Base-by-base conservation (phyloP, 495 filamentous ascomycete species). In the Aspergillus leporis region DNA sequence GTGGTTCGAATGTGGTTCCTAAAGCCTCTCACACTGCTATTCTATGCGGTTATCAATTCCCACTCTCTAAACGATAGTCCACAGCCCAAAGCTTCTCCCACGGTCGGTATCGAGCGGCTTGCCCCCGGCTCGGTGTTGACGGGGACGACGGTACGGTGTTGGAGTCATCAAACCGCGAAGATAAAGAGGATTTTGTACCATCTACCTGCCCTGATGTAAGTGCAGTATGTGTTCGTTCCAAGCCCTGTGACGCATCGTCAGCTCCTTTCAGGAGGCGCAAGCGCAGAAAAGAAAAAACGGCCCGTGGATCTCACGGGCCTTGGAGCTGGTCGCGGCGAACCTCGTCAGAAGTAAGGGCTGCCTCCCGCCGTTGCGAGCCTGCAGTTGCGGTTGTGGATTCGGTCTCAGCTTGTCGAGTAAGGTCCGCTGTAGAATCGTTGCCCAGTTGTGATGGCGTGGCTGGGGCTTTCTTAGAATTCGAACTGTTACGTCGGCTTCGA, bases 401-500 rank as follows among this genome's bases (percentile, higher is more conserved):
- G 18, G 53, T 69, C 53, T 75, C 72, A 19, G 66, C 67, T n/a
- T 70, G 62, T 16, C 72, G 71, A 12, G 69, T 69, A 14, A 76
- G 67, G 53, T 81, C 75, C 13, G 65, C 58, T 1, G 69, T 58
- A 4, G 76, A 75, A 49, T 78, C 74, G 25, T 73, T 68, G 36
- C 66, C 67, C 14, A 61, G 73, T 48, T 72, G 69, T 2, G 64
- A 69, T 10, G 71, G 72, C 10, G 71, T 69, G 14, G 70, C 65
- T 0, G 74, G 70, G 10, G 77, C 87, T 65, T 90, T 91, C 73
- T 85, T 91, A 47, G 89, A 93, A 59, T 82, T 87, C 34, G 88
- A 87, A 69, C 92, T 96, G 65, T 91, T 93, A 23, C 93, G 86
- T 40, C 93, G 25, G 25, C 25, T 28, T 28, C 25, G 85, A 71